Base-by-base conservation (phyloP, 306 rosid species). In the Coriaria nepalensis region DNA sequence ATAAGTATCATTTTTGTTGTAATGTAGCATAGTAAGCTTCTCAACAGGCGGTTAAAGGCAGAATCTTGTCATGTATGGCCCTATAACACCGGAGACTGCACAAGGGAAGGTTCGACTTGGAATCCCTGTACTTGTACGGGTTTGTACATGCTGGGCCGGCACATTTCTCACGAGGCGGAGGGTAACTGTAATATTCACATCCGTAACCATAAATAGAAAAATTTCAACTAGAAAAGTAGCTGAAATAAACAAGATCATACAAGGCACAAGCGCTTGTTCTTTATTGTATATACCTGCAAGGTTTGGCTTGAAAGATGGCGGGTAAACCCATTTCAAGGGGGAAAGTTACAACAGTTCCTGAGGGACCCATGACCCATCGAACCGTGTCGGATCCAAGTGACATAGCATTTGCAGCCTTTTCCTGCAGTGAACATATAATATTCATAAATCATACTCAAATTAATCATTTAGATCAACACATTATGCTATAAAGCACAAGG, bases 31-130 rank as follows among this genome's bases (percentile, higher is more conserved):
- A 20, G 29, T 20, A 20, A 20, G 29, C 29, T 20, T 20, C 29
- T 20, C 3, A 20, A 20, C 29, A 20, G 29, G 29, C 29, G 29
- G 29, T 20, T 1, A 20, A 20, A 20, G 29, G 29, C 29, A 3
- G 3, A 49, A 54, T 43, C 45, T 70, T 70, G 38, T 57, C 59
- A 6, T 68, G 66, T 29, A 80, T 36, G 50, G 68, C 81, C 60
- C 45, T 76, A 70, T 70, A 80, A 56, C 88, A 80, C 12, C 67
- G 67, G 43, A 80, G 83, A 50, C 81, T 76, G 52, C 83, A 76
- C 33, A 76, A 71, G 33, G 88, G 83, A 44, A 76, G 81, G 64
- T 80, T 73, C 13, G 76, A 80, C 49, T 62, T 80, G 43, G 88
- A 76, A 68, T 73, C 78, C 13, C 83, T 60, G 45, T 80, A 73